A percentile compares a stretch with the other conserved stretches of the same genome.
These are phyloP conservation scores for Chrysochromulina parva DNA, from an alignment of 78 protist species.

Conservation along the genomic window DNA sequence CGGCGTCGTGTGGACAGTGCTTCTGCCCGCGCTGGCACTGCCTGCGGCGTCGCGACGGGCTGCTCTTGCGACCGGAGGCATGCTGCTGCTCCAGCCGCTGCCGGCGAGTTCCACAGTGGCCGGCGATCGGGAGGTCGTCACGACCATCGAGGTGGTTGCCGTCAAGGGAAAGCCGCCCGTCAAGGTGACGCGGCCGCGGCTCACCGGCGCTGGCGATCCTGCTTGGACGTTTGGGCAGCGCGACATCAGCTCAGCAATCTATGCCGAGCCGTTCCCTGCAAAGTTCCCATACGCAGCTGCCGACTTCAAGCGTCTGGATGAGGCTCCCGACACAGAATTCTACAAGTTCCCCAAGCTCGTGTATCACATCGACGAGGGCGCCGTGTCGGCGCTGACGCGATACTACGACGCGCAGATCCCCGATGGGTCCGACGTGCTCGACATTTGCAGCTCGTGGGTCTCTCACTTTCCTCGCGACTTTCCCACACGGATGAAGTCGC, in stretches of 20 bases:
- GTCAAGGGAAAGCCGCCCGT: too few species aligned
- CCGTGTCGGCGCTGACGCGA: not conserved
- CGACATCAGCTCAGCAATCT: not conserved
- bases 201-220: not conserved
- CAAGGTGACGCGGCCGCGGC: not conserved
- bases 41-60: too few species aligned
- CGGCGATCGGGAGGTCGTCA: too few species aligned
- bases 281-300: not conserved
- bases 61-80: too few species aligned
- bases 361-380: constrained; percentile 30
- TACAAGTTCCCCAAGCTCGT: not conserved
- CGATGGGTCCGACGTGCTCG: not conserved
- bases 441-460: constrained; percentile 13
- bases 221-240: not conserved
- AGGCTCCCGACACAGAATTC: not conserved
- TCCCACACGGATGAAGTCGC: not conserved
- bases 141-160: too few species aligned
- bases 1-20: too few species aligned
- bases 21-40: too few species aligned
- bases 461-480: not conserved
- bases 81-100: too few species aligned
- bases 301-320: not conserved
- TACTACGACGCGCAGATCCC: not conserved
- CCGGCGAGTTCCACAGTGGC: too few species aligned
- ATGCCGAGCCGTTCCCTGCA: not conserved